These are phyloP conservation scores for Clavispora santaluciae DNA, from an alignment of 805 yeast species.

Conservation along the genomic window DNA sequence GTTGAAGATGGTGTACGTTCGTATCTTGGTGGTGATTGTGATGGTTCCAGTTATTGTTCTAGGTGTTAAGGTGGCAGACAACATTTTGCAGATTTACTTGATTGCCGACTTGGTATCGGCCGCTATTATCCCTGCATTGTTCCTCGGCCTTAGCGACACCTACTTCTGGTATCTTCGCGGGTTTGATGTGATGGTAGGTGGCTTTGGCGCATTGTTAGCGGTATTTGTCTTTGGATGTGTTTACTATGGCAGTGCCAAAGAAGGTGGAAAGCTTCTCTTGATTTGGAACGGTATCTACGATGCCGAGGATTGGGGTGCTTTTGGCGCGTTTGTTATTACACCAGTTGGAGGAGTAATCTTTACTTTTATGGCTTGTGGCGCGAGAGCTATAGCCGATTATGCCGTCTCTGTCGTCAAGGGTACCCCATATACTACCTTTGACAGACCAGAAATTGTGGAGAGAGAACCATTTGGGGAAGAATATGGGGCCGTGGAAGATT, in stretches of 20 bases:
- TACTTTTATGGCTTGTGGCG: slow-evolving; percentile 47
- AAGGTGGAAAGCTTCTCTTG: slow-evolving; percentile 72
- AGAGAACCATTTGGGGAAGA: slow-evolving; percentile 3
- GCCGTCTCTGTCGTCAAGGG: slow-evolving; percentile 31
- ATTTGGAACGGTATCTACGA: slow-evolving; percentile 77
- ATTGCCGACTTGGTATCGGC: slow-evolving; percentile 89
- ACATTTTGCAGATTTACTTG: slow-evolving; percentile 79
- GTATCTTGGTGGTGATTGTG: slow-evolving; percentile 64
- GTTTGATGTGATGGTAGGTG: slow-evolving; percentile 77
- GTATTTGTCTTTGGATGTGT: slow-evolving; percentile 82
- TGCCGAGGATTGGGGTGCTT: slow-evolving; percentile 83
- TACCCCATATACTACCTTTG: slow-evolving; percentile 42
- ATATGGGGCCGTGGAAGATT: slow-evolving; percentile 18
- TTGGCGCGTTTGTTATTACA: slow-evolving; percentile 90
- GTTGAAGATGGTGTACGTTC: slow-evolving; percentile 58
- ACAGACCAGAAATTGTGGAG: slow-evolving; percentile 22
- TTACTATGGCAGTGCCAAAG: slow-evolving; percentile 65
- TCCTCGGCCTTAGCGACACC: slow-evolving; percentile 66
- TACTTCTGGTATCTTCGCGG: slow-evolving; percentile 68
- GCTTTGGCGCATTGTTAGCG: slow-evolving; percentile 73
- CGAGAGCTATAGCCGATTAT: slow-evolving; percentile 38
- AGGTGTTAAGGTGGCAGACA: slow-evolving; percentile 75
- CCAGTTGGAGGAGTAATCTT: slow-evolving; percentile 73
- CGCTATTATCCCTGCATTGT: slow-evolving; percentile 76
- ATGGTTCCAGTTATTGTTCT: slow-evolving; percentile 88